These are phyloP conservation scores for Neofusicoccum umdonicola DNA, from an alignment of 2,329 filamentous ascomycete species.

Conservation along the genomic window DNA sequence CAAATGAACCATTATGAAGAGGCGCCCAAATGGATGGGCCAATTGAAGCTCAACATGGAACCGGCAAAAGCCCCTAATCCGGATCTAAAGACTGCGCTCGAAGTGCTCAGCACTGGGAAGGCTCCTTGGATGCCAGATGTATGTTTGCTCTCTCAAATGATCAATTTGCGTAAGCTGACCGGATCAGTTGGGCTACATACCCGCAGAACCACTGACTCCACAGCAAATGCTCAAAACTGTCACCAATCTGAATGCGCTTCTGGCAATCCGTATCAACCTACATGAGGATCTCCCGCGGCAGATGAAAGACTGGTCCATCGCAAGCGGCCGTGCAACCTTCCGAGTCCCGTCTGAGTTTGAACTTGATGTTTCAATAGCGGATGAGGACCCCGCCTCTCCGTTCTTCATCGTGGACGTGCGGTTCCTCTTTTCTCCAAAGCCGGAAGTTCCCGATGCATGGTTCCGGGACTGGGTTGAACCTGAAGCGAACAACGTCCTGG, in stretches of 20 bases:
- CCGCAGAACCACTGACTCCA: conserved; percentile 67
- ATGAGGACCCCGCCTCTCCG: conserved; percentile 77
- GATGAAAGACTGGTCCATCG: conserved; percentile 74
- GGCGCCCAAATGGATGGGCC: conserved; percentile 59
- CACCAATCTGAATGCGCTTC: conserved; percentile 76
- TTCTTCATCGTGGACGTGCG: conserved; percentile 95
- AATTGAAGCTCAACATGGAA: conserved; percentile 70
- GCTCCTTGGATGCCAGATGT: conserved; percentile 78
- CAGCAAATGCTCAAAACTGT: conserved; percentile 72
- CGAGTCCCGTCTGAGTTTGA: conserved; percentile 81
- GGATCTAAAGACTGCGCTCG: conserved; percentile 84
- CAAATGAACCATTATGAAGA: conserved; percentile 29
- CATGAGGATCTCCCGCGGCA: conserved; percentile 78
- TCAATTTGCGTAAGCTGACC: conserved; percentile 13
- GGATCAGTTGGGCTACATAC: conserved; percentile 69
- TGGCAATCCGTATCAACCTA: conserved; percentile 79
- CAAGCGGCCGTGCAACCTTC: conserved; percentile 88
- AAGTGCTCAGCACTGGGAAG: conserved; percentile 76
- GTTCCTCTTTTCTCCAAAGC: conserved; percentile 72
- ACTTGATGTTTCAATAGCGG: conserved; percentile 84
- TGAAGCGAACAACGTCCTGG: conserved; percentile 69
- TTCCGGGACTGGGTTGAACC: conserved; percentile 67
- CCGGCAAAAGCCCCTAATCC: conserved; percentile 79
- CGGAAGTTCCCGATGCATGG: conserved; percentile 56
- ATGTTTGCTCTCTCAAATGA: conserved; percentile 34